phyloP scores from a whole-genome alignment of 176 grass and related monocot genomes.

The Aegilops sharonensis region DNA sequence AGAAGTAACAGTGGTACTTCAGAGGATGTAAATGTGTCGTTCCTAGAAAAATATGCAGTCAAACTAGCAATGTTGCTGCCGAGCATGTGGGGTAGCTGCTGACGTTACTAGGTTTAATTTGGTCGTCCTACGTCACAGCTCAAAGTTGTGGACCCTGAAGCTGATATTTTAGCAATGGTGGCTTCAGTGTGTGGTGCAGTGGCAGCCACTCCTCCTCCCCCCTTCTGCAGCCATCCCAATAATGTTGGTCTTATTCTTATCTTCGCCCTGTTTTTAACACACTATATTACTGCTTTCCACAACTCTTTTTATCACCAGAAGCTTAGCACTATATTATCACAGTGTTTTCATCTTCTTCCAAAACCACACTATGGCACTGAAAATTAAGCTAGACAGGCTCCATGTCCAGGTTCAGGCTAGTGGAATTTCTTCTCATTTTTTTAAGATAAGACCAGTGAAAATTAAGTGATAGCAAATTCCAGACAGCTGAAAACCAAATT shows the following conservation, averaged over 20 bases:
- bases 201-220: conserved; percentile 6
- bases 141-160: conserved; percentile 12
- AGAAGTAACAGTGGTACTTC: not conserved
- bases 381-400: not conserved
- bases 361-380: not conserved
- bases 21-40: not conserved
- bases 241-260: conserved; percentile 14
- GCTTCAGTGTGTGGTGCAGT: not conserved
- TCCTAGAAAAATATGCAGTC: too few relatives aligned
- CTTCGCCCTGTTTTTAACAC: not conserved
- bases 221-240: not conserved
- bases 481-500: not conserved
- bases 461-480: not conserved
- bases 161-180: not conserved
- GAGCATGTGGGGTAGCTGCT: too few relatives aligned
- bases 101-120: not conserved
- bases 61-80: not conserved
- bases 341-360: too few relatives aligned
- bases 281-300: not conserved
- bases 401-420: not conserved
- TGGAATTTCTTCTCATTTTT: not conserved
- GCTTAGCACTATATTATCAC: not conserved
- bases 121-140: not conserved
- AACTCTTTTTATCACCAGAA: not conserved
- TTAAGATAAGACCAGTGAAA: not conserved